A percentile compares a stretch with the other conserved stretches of the same genome.
These are phyloP conservation scores for Alternaria sp. DNA, from an alignment of 2,329 filamentous ascomycete species.

Conservation along the genomic window DNA sequence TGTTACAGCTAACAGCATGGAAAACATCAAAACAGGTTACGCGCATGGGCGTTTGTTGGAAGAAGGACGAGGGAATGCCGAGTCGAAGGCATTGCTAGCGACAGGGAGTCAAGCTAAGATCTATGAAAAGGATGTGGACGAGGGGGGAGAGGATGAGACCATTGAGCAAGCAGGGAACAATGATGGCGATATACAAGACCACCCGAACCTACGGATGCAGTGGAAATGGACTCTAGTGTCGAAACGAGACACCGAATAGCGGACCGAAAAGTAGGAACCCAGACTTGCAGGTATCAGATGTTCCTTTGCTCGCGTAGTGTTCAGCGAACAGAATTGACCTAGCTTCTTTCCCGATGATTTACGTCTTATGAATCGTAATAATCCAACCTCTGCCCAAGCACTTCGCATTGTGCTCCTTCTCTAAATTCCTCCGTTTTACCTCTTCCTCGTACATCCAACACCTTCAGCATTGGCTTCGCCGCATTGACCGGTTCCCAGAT, in stretches of 20 bases:
- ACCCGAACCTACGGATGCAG: slow-evolving; percentile 23
- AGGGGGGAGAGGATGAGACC: slow-evolving; percentile 7
- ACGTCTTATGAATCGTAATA: neutral
- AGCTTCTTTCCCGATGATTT: neutral
- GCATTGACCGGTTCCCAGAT: neutral
- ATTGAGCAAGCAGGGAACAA: slow-evolving; percentile 15
- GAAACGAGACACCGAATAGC: slow-evolving; percentile 17
- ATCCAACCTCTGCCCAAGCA: neutral
- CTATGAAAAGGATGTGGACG: neutral
- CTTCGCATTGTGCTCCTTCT: neutral
- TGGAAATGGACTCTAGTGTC: slow-evolving; percentile 24
- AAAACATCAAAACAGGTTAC: neutral
- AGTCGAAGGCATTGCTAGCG: neutral
- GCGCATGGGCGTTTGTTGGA: slow-evolving; percentile 24
- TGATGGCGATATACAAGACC: slow-evolving; percentile 12
- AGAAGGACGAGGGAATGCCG: slow-evolving; percentile 14
- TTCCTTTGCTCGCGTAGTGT: neutral
- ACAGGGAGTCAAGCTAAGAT: neutral
- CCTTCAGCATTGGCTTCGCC: neutral
- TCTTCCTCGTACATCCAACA: neutral
- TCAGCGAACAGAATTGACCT: neutral
- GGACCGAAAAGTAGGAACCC: neutral
- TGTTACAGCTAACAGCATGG: neutral
- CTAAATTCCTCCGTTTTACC: neutral
- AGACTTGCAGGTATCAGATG: neutral